A percentile compares a stretch with the other conserved stretches of the same genome.
Evolutionary conservation across 345 rosid genomes (phyloP).

Genomic region (Dimocarpus longan): DNA sequence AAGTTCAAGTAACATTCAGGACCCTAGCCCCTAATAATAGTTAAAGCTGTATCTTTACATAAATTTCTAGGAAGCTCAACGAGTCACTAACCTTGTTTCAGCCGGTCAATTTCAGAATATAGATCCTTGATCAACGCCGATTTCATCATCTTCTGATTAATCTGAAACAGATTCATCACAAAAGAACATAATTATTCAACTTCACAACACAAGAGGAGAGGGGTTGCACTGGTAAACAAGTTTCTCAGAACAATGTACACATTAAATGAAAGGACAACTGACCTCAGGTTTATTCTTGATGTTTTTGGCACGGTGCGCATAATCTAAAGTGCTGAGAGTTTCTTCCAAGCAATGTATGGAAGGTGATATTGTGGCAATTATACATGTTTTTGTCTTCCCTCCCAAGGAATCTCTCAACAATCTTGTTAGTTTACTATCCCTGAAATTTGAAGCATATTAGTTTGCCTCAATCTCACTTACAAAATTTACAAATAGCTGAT

Average conservation of each 20-base stretch:
- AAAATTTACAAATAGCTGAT: not conserved
- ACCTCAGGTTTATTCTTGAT: slow-evolving; percentile 99
- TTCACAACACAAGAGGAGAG: slow-evolving; percentile 14
- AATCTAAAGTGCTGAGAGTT: slow-evolving; percentile 95
- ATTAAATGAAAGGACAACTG: slow-evolving; percentile 23
- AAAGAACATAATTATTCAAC: slow-evolving; percentile 19
- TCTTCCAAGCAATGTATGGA: slow-evolving; percentile 94
- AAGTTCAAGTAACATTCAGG: slow-evolving; percentile 11
- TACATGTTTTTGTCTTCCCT: slow-evolving; percentile 98
- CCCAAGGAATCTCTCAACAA: slow-evolving; percentile 96
- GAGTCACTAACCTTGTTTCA: slow-evolving; percentile 78
- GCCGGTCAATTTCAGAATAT: slow-evolving; percentile 95
- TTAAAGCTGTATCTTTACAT: not conserved
- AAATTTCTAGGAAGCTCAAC: slow-evolving; percentile 11
- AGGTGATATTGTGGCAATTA: slow-evolving; percentile 96
- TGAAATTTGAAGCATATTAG: slow-evolving; percentile 38
- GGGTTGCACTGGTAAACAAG: slow-evolving; percentile 16
- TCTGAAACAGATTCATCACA: slow-evolving; percentile 44
- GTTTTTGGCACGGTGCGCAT: slow-evolving; percentile 99
- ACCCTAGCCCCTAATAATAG: not conserved
- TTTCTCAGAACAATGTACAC: not conserved
- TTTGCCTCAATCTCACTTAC: slow-evolving; percentile 11
- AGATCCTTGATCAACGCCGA: slow-evolving; percentile 95
- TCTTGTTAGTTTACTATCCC: slow-evolving; percentile 97
- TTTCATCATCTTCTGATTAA: slow-evolving; percentile 99